Percentiles rank a stretch among this genome's conserved stretches.
phyloP scores from a whole-genome alignment of 768 basidiomycete genomes.

The Rubroboletus pulcherrimus region DNA sequence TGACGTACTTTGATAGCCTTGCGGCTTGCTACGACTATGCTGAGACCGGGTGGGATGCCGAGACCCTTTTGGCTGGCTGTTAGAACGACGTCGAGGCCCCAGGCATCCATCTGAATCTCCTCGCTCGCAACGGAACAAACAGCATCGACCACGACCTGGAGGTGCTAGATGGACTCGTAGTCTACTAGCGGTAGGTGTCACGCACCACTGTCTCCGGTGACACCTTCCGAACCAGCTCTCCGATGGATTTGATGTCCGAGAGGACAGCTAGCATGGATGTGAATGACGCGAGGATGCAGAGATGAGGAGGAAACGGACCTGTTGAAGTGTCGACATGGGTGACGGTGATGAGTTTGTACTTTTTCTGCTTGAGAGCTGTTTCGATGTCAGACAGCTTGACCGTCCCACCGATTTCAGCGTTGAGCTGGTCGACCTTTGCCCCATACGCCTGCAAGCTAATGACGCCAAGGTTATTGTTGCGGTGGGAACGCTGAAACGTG shows the following conservation, averaged over 20 bases:
- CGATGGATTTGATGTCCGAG: conserved; percentile 75
- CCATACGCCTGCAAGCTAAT: conserved; percentile 81
- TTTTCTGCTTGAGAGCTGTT: conserved; percentile 66
- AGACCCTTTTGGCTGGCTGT: conserved; percentile 91
- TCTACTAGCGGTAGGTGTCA: conserved; percentile 2
- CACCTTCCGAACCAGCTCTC: conserved; percentile 63
- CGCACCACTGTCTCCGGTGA: conserved; percentile 82
- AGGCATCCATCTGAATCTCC: conserved; percentile 90
- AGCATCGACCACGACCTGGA: conserved; percentile 80
- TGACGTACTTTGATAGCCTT: conserved; percentile 61
- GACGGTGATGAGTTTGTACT: conserved; percentile 86
- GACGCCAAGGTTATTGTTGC: neutral
- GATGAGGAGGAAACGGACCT: conserved; percentile 33
- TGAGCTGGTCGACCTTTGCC: conserved; percentile 79
- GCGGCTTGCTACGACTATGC: conserved; percentile 78
- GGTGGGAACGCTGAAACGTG: neutral
- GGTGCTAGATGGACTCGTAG: neutral
- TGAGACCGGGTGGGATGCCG: conserved; percentile 88
- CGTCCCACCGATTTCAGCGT: conserved; percentile 76
- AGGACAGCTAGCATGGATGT: conserved; percentile 59
- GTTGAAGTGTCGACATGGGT: conserved; percentile 96
- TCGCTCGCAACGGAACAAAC: conserved; percentile 97
- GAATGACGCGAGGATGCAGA: neutral
- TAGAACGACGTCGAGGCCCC: conserved; percentile 87
- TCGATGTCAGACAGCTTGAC: conserved; percentile 61